These are phyloP conservation scores for Oryza coarctata DNA, from an alignment of 176 grass and related monocot species.

Conservation along the genomic window DNA sequence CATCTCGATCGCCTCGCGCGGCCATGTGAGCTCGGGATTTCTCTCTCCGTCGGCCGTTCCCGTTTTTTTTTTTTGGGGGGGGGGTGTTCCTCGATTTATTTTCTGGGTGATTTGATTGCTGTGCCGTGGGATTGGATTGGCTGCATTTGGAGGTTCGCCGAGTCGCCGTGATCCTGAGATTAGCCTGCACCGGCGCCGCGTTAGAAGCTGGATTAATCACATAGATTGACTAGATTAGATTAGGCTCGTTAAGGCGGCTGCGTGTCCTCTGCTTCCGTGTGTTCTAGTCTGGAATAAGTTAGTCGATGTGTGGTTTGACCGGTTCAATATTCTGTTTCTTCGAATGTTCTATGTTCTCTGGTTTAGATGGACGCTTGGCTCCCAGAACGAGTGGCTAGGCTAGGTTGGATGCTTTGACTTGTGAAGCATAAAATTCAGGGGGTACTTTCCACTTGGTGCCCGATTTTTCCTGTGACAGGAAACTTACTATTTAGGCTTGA, in stretches of 20 bases:
- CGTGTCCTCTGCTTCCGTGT: neutral
- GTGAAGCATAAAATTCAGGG: neutral
- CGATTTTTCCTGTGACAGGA: neutral
- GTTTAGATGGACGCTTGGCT: neutral
- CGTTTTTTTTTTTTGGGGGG: neutral
- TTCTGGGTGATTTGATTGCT: neutral
- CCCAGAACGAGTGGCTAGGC: neutral
- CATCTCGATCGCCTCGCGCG: slow-evolving; percentile 79
- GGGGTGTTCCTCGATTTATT: neutral
- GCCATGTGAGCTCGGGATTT: slow-evolving; percentile 59
- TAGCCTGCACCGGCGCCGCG: neutral
- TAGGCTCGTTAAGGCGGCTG: neutral
- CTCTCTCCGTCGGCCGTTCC: neutral
- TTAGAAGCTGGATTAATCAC: neutral
- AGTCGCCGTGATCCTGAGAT: neutral
- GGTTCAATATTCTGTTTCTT: neutral
- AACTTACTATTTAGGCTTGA: neutral
- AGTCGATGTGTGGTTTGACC: slow-evolving; percentile 16
- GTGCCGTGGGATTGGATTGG: neutral
- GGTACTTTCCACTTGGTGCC: neutral
- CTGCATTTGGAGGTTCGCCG: neutral
- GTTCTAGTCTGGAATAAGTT: neutral
- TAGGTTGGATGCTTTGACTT: neutral
- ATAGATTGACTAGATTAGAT: neutral
- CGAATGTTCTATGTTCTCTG: neutral